These are phyloP conservation scores for Lactifluus subvellereus DNA, from an alignment of 768 basidiomycete genomes.

Conservation along the genomic window DNA sequence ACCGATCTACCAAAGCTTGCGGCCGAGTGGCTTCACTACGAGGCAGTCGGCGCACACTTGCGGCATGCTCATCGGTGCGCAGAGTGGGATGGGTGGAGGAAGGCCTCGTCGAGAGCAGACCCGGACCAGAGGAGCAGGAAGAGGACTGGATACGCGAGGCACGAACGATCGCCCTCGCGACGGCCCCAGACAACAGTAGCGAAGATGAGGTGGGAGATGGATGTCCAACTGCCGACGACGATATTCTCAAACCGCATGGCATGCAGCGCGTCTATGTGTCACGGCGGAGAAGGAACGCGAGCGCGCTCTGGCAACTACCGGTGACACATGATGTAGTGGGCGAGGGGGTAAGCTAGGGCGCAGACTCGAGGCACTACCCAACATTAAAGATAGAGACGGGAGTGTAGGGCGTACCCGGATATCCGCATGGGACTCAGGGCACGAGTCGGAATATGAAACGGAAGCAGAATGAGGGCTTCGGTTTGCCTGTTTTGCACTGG, in stretches of 20 bases:
- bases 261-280: slow-evolving; percentile 36
- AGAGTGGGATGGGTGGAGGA: slow-evolving; percentile 93
- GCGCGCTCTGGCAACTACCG: slow-evolving; percentile 62
- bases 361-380: slow-evolving; percentile 70
- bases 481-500: slow-evolving; percentile 6
- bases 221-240: slow-evolving; percentile 20
- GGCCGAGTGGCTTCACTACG: slow-evolving; percentile 69
- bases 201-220: slow-evolving; percentile 20
- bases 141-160: slow-evolving; percentile 55
- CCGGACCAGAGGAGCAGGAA: slow-evolving; percentile 66
- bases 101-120: slow-evolving; percentile 66
- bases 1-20: slow-evolving; percentile 42
- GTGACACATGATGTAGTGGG: slow-evolving; percentile 67
- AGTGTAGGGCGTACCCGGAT: neutral
- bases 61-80: slow-evolving; percentile 74
- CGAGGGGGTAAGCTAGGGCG: slow-evolving; percentile 73
- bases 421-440: slow-evolving; percentile 16
- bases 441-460: slow-evolving; percentile 29
- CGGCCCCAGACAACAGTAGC: neutral
- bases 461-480: slow-evolving; percentile 21
- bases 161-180: neutral
- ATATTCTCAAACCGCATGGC: slow-evolving; percentile 20
- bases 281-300: slow-evolving; percentile 58
- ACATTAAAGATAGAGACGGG: slow-evolving; percentile 31
- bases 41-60: slow-evolving; percentile 56